A percentile compares a stretch with the other conserved stretches of the same genome.
These are phyloP conservation scores for Solanum pinnatisectum DNA, from an alignment of 257 asterid species.

Conservation along the genomic window DNA sequence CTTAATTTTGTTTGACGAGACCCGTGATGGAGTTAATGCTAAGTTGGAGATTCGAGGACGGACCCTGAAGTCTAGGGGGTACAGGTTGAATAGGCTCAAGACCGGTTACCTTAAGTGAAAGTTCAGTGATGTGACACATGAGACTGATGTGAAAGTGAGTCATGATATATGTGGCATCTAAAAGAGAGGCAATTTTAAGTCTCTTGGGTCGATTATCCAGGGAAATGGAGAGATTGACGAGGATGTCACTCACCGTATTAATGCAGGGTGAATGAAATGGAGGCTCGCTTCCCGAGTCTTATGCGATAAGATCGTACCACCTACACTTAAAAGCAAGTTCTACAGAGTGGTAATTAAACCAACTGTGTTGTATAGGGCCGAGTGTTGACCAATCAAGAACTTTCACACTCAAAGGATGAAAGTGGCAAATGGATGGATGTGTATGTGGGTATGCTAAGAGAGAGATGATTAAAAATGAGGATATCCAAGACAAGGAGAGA, in stretches of 20 bases:
- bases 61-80: not conserved
- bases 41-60: not conserved
- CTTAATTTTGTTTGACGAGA: not conserved
- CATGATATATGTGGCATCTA: not conserved
- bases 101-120: not conserved
- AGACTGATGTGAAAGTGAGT: not conserved
- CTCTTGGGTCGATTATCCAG: not conserved
- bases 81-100: not conserved
- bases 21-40: not conserved
- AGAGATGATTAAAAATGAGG: not conserved
- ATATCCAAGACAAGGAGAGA: not conserved
- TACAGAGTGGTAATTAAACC: not conserved
- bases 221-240: not conserved
- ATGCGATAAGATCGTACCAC: not conserved
- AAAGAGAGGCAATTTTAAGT: not conserved
- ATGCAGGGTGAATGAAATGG: not conserved
- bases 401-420: not conserved
- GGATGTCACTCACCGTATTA: not conserved
- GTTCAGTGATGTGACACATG: not conserved
- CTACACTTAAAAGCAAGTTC: not conserved
- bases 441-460: not conserved
- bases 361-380: not conserved
- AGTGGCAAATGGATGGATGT: not conserved
- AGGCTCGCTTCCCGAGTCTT: not conserved
- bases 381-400: not conserved